Evolutionary conservation across 768 basidiomycete species (phyloP).

Genomic region (Trametes elegans): DNA sequence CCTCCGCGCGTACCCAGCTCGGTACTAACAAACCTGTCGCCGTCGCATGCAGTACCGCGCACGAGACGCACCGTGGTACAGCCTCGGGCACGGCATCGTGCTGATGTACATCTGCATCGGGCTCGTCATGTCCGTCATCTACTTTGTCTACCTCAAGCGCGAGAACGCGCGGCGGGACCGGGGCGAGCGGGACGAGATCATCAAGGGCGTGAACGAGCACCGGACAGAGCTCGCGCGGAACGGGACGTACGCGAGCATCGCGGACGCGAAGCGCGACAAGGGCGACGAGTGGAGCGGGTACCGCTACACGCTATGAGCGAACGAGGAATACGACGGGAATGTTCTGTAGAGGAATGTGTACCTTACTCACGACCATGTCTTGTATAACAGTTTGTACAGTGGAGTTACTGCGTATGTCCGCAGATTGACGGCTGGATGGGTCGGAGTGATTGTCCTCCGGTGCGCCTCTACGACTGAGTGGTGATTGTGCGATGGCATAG

Average conservation of each 20-base stretch:
- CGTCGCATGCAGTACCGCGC: constrained; percentile 52
- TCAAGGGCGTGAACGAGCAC: constrained; percentile 45
- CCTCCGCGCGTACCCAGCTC: neutral
- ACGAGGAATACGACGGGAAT: neutral
- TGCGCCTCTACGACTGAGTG: no score
- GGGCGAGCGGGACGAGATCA: constrained; percentile 68
- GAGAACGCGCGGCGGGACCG: constrained; percentile 68
- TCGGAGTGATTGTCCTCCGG: neutral
- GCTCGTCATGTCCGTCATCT: constrained; percentile 43
- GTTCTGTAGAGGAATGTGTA: neutral
- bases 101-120: constrained; percentile 72
- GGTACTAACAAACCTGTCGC: neutral
- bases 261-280: constrained; percentile 66
- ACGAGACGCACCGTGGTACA: constrained; percentile 66
- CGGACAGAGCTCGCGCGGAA: constrained; percentile 44
- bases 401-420: constrained; percentile 10
- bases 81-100: constrained; percentile 59
- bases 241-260: constrained; percentile 54
- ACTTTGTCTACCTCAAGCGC: constrained; percentile 43
- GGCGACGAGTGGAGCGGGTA: constrained; percentile 79
- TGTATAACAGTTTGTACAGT: constrained; percentile 8
- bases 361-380: neutral
- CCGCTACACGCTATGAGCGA: constrained; percentile 51
- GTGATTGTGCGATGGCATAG: no score
- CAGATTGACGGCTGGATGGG: neutral